phyloP scores from a whole-genome alignment of 305 asterid genomes.

The Plantago coronopus region DNA sequence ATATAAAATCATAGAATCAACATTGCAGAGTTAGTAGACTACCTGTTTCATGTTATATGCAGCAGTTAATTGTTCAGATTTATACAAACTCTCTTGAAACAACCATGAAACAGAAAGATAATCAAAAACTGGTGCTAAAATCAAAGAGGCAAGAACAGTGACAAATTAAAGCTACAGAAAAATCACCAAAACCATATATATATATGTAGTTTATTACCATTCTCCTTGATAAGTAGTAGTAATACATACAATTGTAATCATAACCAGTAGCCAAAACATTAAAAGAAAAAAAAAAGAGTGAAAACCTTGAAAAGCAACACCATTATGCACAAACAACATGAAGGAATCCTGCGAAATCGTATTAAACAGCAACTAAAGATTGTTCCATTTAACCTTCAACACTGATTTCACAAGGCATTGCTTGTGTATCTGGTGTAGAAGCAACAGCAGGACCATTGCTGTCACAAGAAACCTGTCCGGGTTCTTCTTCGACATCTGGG shows the following conservation, averaged over 20 bases:
- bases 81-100: too few relatives aligned
- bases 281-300: conserved; percentile 18
- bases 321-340: conserved; percentile 37
- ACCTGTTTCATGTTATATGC: too few relatives aligned
- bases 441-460: conserved; percentile 16
- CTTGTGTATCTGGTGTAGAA: conserved; percentile 14
- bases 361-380: neutral
- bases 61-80: too few relatives aligned
- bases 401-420: conserved; percentile 31
- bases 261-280: conserved; percentile 2
- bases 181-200: neutral
- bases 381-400: conserved; percentile 36
- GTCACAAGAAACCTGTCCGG: conserved; percentile 16
- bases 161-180: conserved; percentile 1
- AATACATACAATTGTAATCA: conserved; percentile 11
- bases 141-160: neutral
- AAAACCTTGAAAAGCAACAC: conserved; percentile 25
- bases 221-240: neutral
- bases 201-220: neutral
- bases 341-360: neutral
- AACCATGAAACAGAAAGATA: too few relatives aligned
- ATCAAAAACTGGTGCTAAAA: too few relatives aligned
- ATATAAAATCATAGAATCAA: too few relatives aligned
- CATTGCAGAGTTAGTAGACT: too few relatives aligned
- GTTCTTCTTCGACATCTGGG: conserved; percentile 20